Base-by-base conservation (phyloP, 768 basidiomycete genomes). In the Psilocybe subaeruginosa region DNA sequence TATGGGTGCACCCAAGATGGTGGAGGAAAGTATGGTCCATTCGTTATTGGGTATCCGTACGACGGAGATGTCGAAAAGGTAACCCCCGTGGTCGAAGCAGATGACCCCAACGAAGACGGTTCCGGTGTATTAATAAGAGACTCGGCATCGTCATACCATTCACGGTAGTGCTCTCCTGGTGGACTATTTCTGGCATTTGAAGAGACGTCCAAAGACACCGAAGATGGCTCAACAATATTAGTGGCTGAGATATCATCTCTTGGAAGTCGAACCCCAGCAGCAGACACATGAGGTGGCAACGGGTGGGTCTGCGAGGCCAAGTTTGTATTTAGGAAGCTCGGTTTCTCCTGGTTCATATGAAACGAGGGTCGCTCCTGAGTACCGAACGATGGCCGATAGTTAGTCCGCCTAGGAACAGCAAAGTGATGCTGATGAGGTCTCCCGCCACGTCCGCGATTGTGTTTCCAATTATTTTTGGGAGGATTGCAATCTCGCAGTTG, bases 401-500 rank as follows among this genome's bases (percentile, higher is more conserved):
- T 71, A 54, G 67, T 68, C 12, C 66, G 73, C 54, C 73, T 72
- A 23, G 73, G 70, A 31, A 68, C 30, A 19, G 66, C 65, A 19
- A 72, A 69, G 29, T 73, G 64, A 49, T 68, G 61, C 17, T 72
- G 71, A 17, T 70, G 69, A 59, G 70, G 74, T 27, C 80, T 73
- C n/a, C 80, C 80, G 16, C 80, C 80, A 16, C 82, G 82, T 35
- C 76, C 80, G 56, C 80, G 78, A 41, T 74, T 76, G 63, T 68
- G 76, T 65, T 77, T 80, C 81, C 81, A 85, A 30, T 73, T 73
- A 17, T 79, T 78, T 49, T 82, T 82, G n/a, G 77, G 74, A 33
- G 85, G 84, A 63, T 89, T 85, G 68, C 82, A 83, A 64, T 91
- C 90, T 46, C 90, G 82, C 39, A 92, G 75, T 65, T 92, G 89